Evolutionary conservation across 2,329 filamentous ascomycete genomes (phyloP), one percentile per base, ranked within the genome.

Genomic region (Arthroderma sp.): DNA sequence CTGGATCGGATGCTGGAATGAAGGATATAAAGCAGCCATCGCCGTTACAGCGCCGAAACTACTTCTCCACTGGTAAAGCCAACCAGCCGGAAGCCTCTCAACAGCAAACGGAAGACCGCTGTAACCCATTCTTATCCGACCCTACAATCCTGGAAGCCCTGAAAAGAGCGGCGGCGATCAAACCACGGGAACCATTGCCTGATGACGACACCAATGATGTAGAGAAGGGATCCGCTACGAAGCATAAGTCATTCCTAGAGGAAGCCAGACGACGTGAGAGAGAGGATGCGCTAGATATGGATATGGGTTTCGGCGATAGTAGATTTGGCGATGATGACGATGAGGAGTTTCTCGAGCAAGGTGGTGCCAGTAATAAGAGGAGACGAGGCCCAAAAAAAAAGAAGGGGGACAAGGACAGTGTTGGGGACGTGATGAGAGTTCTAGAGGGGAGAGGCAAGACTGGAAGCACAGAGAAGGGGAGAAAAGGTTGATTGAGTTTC

Each of bases 271-370:
- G 70, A 8, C 74, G 74, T n/a, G 73, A 84, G 57, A 86, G 87
- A 63, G 81, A 91, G 52, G 91, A 97, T 68, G 83, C 90, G 52
- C 84, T 91, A 58, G 91, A 98, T 72, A 80, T 98, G 73, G 93
- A 98, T 67, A 82, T 97, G 77, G 91, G 91, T 60, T 97, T 98
- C 67, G 93, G 93, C 35, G 88, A 84, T 19, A 93, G 86, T 66
- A 81, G 91, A 28, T 85, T 88, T 66, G 90, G 88, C 56, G 93
- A 96, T 66, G 90, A 91, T 54, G 91, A 91, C 59, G 91, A 95
- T 62, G 81, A 86, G 62, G 87, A 90, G 41, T 68, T 73, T 71
- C 91, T 56, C 74, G 82, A 65, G 88, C 69, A 72, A 58, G 69
- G 67, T 28, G 67, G 66, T 35, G 66, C 66, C 21, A 62, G 63